Base-by-base conservation (phyloP, 2,329 filamentous ascomycete species). In the Leptographium procerum region DNA sequence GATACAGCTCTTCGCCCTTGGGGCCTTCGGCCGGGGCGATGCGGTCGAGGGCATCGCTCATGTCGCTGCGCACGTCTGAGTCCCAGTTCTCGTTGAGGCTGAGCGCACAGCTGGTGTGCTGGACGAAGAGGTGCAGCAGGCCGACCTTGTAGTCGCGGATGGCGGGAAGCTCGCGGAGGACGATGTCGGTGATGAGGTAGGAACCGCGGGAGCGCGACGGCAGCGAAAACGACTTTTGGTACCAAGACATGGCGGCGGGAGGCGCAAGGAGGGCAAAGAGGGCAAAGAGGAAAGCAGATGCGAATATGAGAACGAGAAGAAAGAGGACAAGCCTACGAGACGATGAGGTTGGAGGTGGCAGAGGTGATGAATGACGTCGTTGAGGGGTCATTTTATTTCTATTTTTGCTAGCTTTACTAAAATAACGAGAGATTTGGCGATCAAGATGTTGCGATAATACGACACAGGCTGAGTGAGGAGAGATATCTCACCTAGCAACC, bases 51-150 rank as follows among this genome's bases (percentile, higher is more conserved):
- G 92, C 90, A 75, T 96, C 90, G 68, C 84, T 90, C 92, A 97
- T 96, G 72, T 99, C 91, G 47, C 81, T 81, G 60, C 91, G 82
- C n/a, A 99, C 94, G 73, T 95, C 89, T 58, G 72, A 71, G 69
- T 91, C 89, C 72, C 82, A 86, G 75, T 97, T 97, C 80, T 99
- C 94, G 69, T 99, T 99, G 66, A 99, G 75, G 61, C 84, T 89
- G 57, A 99, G 79, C 14, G 88, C 94, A 73, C 91, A 96, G 67
- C 85, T 90, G 6, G 94, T 99, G 74, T 99, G 94, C 74, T 99
- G 92, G 57, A 97, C 80, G 71, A 97, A 99, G 52, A 99, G 79
- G 70, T 96, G 85, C 62, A 97, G 75, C 61, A 95, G 74, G 51
- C 91, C 91, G 65, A 94, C 83, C 71, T 92, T 92, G 81, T 95